Conservation (phyloP, 2,329 filamentous ascomycete genomes). For the Cercospora zeina region DNA sequence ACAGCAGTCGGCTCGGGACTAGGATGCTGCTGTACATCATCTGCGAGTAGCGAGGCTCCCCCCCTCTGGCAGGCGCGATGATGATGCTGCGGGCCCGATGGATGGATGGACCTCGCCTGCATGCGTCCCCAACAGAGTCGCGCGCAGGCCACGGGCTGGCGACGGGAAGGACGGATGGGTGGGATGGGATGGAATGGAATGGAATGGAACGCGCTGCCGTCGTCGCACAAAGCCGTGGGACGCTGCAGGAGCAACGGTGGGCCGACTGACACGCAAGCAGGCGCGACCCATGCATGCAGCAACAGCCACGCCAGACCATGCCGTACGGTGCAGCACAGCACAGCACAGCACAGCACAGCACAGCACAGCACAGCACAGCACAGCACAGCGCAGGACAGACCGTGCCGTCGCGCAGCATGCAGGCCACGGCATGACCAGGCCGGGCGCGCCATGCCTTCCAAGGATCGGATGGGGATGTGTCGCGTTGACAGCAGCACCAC, state of each 20-base stretch:
- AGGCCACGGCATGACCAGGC: conserved; percentile 28
- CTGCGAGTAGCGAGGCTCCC: conserved; percentile 13
- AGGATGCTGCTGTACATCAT: neutral
- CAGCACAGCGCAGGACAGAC: no score
- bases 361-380: no score
- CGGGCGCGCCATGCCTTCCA: conserved; percentile 28
- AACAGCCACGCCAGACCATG: no score
- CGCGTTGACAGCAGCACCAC: conserved; percentile 30
- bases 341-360: no score
- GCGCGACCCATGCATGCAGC: conserved; percentile 14
- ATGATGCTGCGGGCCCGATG: neutral
- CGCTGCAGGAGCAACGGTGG: conserved; percentile 18
- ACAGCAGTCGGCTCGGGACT: neutral
- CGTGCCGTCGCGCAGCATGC: no score
- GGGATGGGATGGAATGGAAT: no score
- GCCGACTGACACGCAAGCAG: conserved; percentile 27
- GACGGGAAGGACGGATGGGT: no score
- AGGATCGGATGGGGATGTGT: conserved; percentile 33
- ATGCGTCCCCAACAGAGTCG: conserved; percentile 15
- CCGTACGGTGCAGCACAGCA: no score
- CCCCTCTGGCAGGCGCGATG: neutral
- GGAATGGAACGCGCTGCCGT: no score
- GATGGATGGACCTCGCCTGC: neutral
- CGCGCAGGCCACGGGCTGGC: conserved; percentile 14
- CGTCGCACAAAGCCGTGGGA: conserved; percentile 9